Conservation (phyloP, 2,329 filamentous ascomycete genomes). For the Fusarium brevicatenulatum region DNA sequence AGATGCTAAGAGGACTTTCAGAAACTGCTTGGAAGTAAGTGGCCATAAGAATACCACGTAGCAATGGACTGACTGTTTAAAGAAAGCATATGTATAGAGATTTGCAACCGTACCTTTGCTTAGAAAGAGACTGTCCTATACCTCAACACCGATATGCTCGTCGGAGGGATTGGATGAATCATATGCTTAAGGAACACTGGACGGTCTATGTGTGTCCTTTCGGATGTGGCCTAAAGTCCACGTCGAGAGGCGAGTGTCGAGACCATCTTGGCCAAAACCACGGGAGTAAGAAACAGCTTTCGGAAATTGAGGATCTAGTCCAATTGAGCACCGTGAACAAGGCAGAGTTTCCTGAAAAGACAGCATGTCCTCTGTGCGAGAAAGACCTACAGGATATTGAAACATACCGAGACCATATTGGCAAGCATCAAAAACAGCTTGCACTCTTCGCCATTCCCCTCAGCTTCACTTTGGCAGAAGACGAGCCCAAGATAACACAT, state of each 20-base stretch:
- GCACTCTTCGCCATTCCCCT: no score
- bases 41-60: no score
- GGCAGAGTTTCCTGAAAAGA: rapidly evolving
- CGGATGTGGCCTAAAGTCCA: background rate
- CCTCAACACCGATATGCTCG: background rate
- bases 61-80: no score
- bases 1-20: no score
- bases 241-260: rapidly evolving
- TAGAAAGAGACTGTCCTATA: background rate
- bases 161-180: background rate
- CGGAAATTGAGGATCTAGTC: background rate
- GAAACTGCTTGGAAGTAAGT: background rate
- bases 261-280: background rate
- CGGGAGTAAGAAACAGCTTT: rapidly evolving
- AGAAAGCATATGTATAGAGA: background rate
- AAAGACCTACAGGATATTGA: no score
- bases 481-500: no score
- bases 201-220: background rate
- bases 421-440: no score
- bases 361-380: background rate
- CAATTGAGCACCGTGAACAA: background rate
- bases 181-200: background rate
- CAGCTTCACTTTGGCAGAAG: no score
- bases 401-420: no score
- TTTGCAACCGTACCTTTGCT: background rate